A percentile compares a stretch with the other conserved stretches of the same genome.
Conservation (phyloP, 352 stramenopile species). For the Aphanomyces stellatus region DNA sequence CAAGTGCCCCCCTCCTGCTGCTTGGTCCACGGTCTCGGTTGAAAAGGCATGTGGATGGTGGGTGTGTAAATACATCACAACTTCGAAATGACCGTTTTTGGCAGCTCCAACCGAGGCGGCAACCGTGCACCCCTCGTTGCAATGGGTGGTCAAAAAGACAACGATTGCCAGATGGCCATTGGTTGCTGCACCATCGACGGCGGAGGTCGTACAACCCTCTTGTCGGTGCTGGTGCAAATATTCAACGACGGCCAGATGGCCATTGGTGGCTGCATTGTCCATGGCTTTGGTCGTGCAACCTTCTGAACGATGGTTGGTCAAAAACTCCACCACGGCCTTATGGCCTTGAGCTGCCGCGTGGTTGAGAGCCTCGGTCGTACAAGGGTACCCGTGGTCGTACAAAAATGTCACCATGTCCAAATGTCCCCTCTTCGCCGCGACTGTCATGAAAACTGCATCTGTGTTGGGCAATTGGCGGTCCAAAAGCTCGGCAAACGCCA, state of each 20-base stretch:
- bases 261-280: constrained; percentile 20
- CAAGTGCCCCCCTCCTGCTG: not conserved
- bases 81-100: not conserved
- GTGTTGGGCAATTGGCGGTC: not conserved
- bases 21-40: not conserved
- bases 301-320: not conserved
- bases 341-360: not conserved
- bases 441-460: too few species aligned
- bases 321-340: not conserved
- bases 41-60: not conserved
- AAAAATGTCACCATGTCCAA: constrained; percentile 20
- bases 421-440: not conserved
- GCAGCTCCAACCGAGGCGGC: not conserved
- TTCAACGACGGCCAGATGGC: constrained; percentile 22
- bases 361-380: not conserved
- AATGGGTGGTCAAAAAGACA: not conserved
- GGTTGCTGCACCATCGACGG: not conserved
- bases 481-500: too few species aligned
- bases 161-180: not conserved
- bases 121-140: not conserved
- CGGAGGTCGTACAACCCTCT: constrained; percentile 21
- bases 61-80: not conserved
- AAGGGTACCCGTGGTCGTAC: constrained; percentile 16
- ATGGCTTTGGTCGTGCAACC: not conserved
- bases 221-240: not conserved